Evolutionary conservation across 345 rosid genomes (phyloP), one percentile per base, ranked within the genome.

Genomic region (Sisymbrium altissimum): DNA sequence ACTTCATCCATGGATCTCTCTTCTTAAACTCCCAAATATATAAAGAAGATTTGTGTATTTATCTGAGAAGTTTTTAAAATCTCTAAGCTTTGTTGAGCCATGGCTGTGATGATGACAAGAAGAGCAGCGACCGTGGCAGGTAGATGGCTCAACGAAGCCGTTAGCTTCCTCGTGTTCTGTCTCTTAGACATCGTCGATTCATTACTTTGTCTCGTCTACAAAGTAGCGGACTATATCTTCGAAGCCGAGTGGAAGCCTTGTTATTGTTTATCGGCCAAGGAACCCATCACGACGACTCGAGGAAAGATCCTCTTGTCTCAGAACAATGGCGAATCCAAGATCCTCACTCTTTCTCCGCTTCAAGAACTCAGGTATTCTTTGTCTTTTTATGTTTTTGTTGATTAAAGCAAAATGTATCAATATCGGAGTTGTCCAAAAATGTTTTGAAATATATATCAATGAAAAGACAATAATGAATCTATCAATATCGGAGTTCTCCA

Each of bases 161-260:
- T 84, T 48, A 92, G 99, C 83, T 89, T 96, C 85, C 8, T 90
- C 15, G 94, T 92, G 55, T 96, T 92, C 75, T 86, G 84, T 38
- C 45, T 87, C 57, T 89, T 96, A 0, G 99, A 96, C 86, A 78
- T 96, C 23, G 66, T 96, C 25, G 97, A 96, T 80, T 52, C 74
- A 45, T 50, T 82, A 13, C 82, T 96, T 3, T 96, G 99, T 71
- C 70, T 83, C 7, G 45, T 77, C n/a, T 96, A 85, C 89, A 96
- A 87, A 82, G 78, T 81, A 9, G 88, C 75, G 0, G 98, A 96
- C 66, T 89, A 88, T 81, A 58, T 87, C 71, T 74, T 88, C 9
- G 98, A 96, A 81, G 88, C 96, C 9, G 94, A 92, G 65, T 86
- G 96, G 93, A 86, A 84, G 84, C 89, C 92, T 18, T 88, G 98